A percentile compares a stretch with the other conserved stretches of the same genome.
Evolutionary conservation across 768 basidiomycete species (phyloP).

Genomic region (Hygrophoropsis aurantiaca): DNA sequence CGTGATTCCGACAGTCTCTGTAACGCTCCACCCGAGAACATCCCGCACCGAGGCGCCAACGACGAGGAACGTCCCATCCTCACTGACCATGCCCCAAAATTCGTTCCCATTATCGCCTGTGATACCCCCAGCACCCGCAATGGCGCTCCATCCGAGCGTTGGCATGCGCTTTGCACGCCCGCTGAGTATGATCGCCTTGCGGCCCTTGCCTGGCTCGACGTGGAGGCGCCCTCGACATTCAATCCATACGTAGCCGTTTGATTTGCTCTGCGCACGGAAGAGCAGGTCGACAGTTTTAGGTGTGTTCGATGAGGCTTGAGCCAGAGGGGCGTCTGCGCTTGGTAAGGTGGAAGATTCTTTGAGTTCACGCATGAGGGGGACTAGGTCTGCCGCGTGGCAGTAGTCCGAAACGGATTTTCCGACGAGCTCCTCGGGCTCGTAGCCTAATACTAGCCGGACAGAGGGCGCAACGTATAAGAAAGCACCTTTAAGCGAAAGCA

Average conservation of each 20-base stretch:
- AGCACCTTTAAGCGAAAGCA: slow-evolving; percentile 87
- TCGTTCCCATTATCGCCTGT: slow-evolving; percentile 19
- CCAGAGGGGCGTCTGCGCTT: slow-evolving; percentile 5
- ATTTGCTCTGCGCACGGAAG: slow-evolving; percentile 77
- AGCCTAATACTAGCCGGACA: slow-evolving; percentile 77
- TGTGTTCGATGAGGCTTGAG: slow-evolving; percentile 6
- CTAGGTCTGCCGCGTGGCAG: slow-evolving; percentile 87
- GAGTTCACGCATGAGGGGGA: slow-evolving; percentile 88
- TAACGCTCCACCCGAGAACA: slow-evolving; percentile 62
- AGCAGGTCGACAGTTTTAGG: slow-evolving; percentile 77
- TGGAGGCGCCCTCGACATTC: slow-evolving; percentile 88
- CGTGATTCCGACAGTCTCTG: slow-evolving; percentile 52
- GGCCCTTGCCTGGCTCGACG: slow-evolving; percentile 89
- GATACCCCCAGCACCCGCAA: slow-evolving; percentile 53
- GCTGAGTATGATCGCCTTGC: slow-evolving; percentile 91
- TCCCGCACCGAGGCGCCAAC: slow-evolving; percentile 53
- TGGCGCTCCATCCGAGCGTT: slow-evolving; percentile 55
- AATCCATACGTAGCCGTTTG: slow-evolving; percentile 76
- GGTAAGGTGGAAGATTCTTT: slow-evolving; percentile 59
- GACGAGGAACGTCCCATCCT: slow-evolving; percentile 48
- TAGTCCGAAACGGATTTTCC: slow-evolving; percentile 77
- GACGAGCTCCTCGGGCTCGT: slow-evolving; percentile 80
- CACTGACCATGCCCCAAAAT: slow-evolving; percentile 57
- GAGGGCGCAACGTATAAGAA: slow-evolving; percentile 92
- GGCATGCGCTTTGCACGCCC: slow-evolving; percentile 75